Evolutionary conservation across 1,139 yeast genomes (phyloP).

Genomic region (Kazachstania sp.): DNA sequence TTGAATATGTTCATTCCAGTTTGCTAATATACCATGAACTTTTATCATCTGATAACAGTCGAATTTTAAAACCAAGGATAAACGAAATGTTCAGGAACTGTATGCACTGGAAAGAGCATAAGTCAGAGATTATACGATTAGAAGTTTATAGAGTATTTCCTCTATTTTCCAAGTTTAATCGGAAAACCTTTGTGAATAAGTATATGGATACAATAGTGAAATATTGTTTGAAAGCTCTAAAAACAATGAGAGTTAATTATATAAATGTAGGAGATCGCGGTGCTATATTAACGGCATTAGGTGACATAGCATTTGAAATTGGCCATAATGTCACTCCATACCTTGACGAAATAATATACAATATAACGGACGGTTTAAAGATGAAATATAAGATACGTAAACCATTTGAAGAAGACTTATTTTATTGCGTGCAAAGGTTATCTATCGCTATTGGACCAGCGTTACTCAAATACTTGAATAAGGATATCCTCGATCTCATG

Average conservation of each 20-base stretch:
- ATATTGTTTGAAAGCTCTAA: constrained; percentile 70
- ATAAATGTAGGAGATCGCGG: constrained; percentile 47
- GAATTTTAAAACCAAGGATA: constrained; percentile 62
- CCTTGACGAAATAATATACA: constrained; percentile 75
- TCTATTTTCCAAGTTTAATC: constrained; percentile 68
- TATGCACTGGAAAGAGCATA: constrained; percentile 68
- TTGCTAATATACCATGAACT: constrained; percentile 75
- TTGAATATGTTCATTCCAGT: constrained; percentile 79
- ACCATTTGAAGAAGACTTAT: constrained; percentile 79
- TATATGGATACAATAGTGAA: constrained; percentile 75
- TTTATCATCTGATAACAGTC: constrained; percentile 49
- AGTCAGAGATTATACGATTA: constrained; percentile 63
- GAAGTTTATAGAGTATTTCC: constrained; percentile 82
- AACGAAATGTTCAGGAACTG: constrained; percentile 72
- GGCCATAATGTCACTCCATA: constrained; percentile 84
- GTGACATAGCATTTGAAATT: constrained; percentile 75
- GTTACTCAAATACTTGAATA: constrained; percentile 75
- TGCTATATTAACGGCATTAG: constrained; percentile 73
- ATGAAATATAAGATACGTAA: constrained; percentile 59
- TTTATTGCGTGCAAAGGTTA: constrained; percentile 79
- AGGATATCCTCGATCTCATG: constrained; percentile 71
- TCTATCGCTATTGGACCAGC: constrained; percentile 95
- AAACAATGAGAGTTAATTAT: constrained; percentile 43
- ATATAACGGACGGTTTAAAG: constrained; percentile 72
- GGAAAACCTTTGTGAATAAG: constrained; percentile 67